Evolutionary conservation across 768 basidiomycete species (phyloP), one percentile per base, ranked within the genome.

Genomic region (Boletus reticuloceps): DNA sequence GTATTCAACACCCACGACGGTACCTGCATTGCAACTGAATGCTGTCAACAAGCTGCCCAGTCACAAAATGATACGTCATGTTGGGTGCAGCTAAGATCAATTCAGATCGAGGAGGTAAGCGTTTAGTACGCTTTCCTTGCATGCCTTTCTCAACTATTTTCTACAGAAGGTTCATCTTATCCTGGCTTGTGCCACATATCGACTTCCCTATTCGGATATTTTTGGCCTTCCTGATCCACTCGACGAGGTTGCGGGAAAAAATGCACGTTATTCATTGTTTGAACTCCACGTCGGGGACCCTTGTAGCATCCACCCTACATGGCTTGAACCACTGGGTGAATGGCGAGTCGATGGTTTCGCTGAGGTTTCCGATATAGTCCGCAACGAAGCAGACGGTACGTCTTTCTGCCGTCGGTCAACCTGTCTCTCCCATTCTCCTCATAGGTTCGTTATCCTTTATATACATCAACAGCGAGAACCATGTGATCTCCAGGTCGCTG

Each of bases 1-100:
- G 68, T 85, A 1, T 78, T 82, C 50, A 77, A 82, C 10, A 69
- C 74, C 0, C 63, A 72, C n/a, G 90, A 91, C 58, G 78, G 79
- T 7, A 55, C 60, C 6, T 80, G 77, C 53, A 46, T 74, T 13
- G 64, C 69, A 17, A 59, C 56, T 6, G 51, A 55, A 6, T 34
- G 41, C 1, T 72, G 70, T 34, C 46, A 1, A 39, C 56, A 51
- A 16, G 6, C 25, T 36, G 10, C n/a, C 32, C 55, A 32, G 20
- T 51, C 53, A 16, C 56, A 43, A 36, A 51, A 47, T n/a, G 43
- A 56, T 7, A 47, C 42, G 10, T 68, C 53, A 22, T 54, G 51
- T 53, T 69, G 68, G 68, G 58, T 44, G 11, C 62, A 54, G 19
- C 32, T 68, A 53, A 60, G 51, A 42, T 60, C 63, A 2, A 50